Percentiles rank a stretch among this genome's conserved stretches.
These are phyloP conservation scores for Phytophthora cajani DNA, from an alignment of 352 stramenopile genomes.

Conservation along the genomic window DNA sequence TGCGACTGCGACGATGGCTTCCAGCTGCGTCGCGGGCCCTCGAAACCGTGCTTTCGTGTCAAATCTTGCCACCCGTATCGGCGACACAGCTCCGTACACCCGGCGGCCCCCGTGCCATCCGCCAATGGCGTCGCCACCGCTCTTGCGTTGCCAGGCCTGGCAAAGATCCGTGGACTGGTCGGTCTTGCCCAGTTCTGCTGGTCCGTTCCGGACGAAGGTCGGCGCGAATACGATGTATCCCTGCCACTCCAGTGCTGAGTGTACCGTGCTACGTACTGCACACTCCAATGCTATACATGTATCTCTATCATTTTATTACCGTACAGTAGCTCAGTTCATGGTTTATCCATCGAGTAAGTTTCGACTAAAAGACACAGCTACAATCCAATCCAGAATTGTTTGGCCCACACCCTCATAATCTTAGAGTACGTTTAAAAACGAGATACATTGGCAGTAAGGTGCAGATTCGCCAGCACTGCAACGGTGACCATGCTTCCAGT, in stretches of 20 bases:
- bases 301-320: too few relatives aligned
- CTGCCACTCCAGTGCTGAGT: neutral
- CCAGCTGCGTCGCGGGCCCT: slow-evolving; percentile 9
- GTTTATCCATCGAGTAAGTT: too few relatives aligned
- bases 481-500: neutral
- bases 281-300: too few relatives aligned
- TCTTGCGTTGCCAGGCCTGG: neutral
- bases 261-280: too few relatives aligned
- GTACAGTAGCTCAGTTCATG: too few relatives aligned
- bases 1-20: neutral
- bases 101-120: slow-evolving; percentile 15
- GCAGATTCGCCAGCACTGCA: neutral
- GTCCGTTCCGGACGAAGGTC: neutral
- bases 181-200: neutral
- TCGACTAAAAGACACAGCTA: too few relatives aligned
- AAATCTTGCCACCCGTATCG: slow-evolving; percentile 9
- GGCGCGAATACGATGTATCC: neutral
- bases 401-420: too few relatives aligned
- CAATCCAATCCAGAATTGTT: too few relatives aligned
- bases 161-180: neutral
- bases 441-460: too few relatives aligned
- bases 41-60: slow-evolving; percentile 17
- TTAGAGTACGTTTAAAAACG: too few relatives aligned
- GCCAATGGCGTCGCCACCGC: slow-evolving; percentile 20
- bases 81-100: slow-evolving; percentile 5